These are phyloP conservation scores for Fusarium sp. DNA, from an alignment of 2,329 filamentous ascomycete genomes.

Conservation along the genomic window DNA sequence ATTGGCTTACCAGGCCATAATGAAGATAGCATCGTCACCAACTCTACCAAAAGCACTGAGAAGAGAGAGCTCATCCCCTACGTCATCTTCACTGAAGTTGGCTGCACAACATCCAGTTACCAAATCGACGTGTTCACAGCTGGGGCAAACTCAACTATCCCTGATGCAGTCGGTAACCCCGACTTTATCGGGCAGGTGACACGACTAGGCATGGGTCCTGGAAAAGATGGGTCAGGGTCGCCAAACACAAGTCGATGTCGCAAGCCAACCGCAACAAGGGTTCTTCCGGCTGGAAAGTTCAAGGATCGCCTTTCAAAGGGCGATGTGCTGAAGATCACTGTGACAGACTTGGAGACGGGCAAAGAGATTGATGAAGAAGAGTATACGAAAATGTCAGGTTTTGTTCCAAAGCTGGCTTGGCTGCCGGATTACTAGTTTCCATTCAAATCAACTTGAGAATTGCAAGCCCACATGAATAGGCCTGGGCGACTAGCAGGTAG, in stretches of 20 bases:
- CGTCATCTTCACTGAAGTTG: neutral
- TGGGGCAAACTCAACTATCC: neutral
- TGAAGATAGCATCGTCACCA: neutral
- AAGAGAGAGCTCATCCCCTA: neutral
- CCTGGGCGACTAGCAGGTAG: no score
- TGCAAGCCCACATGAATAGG: no score
- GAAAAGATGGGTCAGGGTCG: neutral
- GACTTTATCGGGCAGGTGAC: neutral
- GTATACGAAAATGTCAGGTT: neutral
- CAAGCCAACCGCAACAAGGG: neutral
- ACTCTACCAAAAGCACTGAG: neutral
- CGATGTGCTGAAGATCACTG: neutral
- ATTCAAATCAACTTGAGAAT: no score
- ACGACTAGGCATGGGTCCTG: neutral
- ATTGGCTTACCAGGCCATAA: neutral
- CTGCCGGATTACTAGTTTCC: neutral
- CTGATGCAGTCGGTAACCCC: neutral
- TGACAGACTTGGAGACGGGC: neutral
- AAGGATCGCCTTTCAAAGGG: neutral
- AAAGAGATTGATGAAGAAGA: neutral
- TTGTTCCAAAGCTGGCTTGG: neutral
- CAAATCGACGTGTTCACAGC: neutral
- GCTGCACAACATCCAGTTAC: neutral
- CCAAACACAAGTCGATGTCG: neutral
- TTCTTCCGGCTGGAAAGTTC: neutral